Evolutionary conservation across 2,329 filamentous ascomycete species (phyloP), one percentile per base, ranked within the genome.

Genomic region (Fusarium pininemorale): DNA sequence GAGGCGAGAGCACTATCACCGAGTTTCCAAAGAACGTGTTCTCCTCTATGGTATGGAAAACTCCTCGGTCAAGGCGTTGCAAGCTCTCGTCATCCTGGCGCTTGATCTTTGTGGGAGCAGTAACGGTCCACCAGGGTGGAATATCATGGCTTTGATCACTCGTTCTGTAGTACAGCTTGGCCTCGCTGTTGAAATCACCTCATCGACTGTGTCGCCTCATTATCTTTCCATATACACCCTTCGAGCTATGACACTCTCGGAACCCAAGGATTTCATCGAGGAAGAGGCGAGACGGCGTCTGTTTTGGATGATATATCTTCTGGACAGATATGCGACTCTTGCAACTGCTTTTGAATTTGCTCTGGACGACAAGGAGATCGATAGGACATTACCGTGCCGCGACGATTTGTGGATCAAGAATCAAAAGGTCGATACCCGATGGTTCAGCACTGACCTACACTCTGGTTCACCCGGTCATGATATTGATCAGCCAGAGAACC

Each of bases 271-370:
- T 70, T 98, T 95, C 82, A 92, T 97, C 63, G 95, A 98, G 80
- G 95, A 98, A 70, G 95, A 98, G 81, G 93, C 93, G 47, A 87
- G 95, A 35, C 89, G 95, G 35, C 88, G 95, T 32, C 85, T 98
- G 2, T 97, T 98, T 81, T 98, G 95, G 95, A 96, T 97, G 91
- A 91, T 97, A 16, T 98, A 97, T 79, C 84, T 98, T 18, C 87
- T 98, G 11, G 95, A 98, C 80, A 89, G 95, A 56, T 98, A 97
- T 79, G 94, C 94, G 2, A 98, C 95, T 1, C 92, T 98, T 63
- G 92, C 94, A 1, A 98, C 95, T 0, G 94, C 95, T 1, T 98
- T 98, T 76, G 94, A 98, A 76, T 97, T 98, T 80, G 94, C 94
- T 2, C 84, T 98, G 24, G 92, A 96, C 75, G 94, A 98, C 78